Conservation (phyloP, 108 stramenopile genomes). For the Fragilaria radians region DNA sequence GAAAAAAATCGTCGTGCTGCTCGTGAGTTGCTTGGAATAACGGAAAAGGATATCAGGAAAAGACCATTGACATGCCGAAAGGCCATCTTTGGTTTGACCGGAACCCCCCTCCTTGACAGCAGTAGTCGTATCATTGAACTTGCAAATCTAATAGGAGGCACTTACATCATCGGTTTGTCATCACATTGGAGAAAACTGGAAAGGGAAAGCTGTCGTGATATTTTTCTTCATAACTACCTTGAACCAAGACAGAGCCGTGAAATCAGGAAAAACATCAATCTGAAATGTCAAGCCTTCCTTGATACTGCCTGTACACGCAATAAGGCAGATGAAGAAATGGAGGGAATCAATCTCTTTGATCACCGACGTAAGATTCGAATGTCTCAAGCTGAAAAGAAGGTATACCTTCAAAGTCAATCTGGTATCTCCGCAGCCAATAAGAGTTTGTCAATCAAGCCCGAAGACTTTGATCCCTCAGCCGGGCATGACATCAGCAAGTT, state of each 20-base stretch:
- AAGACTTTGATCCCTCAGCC: slow-evolving; percentile 48
- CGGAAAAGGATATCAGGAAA: slow-evolving; percentile 39
- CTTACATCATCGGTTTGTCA: slow-evolving; percentile 56
- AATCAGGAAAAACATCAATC: slow-evolving; percentile 35
- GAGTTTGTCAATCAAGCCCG: slow-evolving; percentile 39
- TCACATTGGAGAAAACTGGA: slow-evolving; percentile 65
- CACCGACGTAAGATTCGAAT: slow-evolving; percentile 19
- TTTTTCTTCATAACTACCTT: slow-evolving; percentile 51
- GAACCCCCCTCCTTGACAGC: slow-evolving; percentile 67
- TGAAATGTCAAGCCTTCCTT: slow-evolving; percentile 29
- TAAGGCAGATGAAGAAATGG: slow-evolving; percentile 36
- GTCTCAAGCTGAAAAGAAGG: slow-evolving; percentile 31
- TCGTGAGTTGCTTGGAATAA: slow-evolving; percentile 59
- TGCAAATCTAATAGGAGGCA: slow-evolving; percentile 67
- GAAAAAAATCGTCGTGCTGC: slow-evolving; percentile 56
- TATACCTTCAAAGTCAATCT: slow-evolving; percentile 39
- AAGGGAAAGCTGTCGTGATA: slow-evolving; percentile 51
- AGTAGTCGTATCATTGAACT: slow-evolving; percentile 62
- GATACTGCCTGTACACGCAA: slow-evolving; percentile 40
- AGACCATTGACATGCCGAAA: slow-evolving; percentile 41
- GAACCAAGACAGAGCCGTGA: slow-evolving; percentile 59
- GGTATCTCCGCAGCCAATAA: slow-evolving; percentile 25
- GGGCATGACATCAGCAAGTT: slow-evolving; percentile 51
- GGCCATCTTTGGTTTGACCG: slow-evolving; percentile 65
- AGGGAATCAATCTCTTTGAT: slow-evolving; percentile 35